Evolutionary conservation across 495 filamentous ascomycete genomes (phyloP).

Genomic region (Beverwykella pulmonaria): DNA sequence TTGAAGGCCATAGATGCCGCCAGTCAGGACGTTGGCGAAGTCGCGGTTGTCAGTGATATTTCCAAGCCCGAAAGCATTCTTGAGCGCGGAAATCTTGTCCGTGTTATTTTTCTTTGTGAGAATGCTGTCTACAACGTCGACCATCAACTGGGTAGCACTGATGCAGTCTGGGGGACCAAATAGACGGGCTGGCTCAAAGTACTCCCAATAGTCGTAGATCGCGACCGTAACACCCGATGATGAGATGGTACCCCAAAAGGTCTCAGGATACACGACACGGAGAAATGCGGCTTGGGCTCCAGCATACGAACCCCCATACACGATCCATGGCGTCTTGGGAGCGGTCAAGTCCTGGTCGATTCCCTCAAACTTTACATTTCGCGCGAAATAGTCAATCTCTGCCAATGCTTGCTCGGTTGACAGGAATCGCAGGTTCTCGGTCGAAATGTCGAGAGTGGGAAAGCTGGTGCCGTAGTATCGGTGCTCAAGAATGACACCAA

Average conservation of each 20-base stretch:
- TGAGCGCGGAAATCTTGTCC: constrained; percentile 55
- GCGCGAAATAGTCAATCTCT: constrained; percentile 71
- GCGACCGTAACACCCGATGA: constrained; percentile 72
- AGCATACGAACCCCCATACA: constrained; percentile 75
- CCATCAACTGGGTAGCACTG: constrained; percentile 57
- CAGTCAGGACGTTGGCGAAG: constrained; percentile 61
- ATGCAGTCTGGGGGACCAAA: constrained; percentile 62
- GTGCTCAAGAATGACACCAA: constrained; percentile 74
- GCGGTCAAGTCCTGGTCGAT: constrained; percentile 65
- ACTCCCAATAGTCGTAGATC: constrained; percentile 70
- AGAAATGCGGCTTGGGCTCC: constrained; percentile 73
- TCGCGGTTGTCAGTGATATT: constrained; percentile 61
- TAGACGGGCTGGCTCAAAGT: constrained; percentile 65
- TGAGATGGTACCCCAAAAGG: constrained; percentile 70
- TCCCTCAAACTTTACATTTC: constrained; percentile 65
- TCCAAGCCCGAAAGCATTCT: constrained; percentile 60
- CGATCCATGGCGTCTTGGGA: constrained; percentile 62
- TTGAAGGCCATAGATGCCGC: constrained; percentile 60
- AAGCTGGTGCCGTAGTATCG: constrained; percentile 38
- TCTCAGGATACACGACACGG: constrained; percentile 67
- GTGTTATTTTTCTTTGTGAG: constrained; percentile 57
- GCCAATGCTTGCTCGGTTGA: constrained; percentile 75
- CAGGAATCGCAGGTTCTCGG: constrained; percentile 69
- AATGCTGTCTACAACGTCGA: constrained; percentile 66
- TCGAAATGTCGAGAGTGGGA: constrained; percentile 48